Evolutionary conservation across 306 rosid genomes (phyloP), one percentile per base, ranked within the genome.

Genomic region (Vicia sativa): DNA sequence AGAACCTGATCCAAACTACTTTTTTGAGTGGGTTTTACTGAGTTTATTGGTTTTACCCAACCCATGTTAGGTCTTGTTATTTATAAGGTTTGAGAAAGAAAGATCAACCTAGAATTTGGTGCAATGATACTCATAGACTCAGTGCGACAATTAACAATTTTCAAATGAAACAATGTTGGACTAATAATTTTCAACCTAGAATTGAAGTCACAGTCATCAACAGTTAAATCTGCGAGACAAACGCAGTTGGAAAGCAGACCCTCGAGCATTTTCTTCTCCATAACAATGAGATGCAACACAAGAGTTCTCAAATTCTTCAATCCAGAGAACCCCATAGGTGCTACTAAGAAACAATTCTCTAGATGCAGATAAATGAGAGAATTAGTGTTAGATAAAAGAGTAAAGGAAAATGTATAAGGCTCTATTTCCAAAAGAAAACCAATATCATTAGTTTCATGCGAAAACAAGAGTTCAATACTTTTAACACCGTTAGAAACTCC

Each of bases 251-350:
- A 43, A 43, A 13, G 7, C 18, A 43, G 0, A 43, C 16, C 49
- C 7, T 5, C 2, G n/a, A 43, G 9, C 2, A 43, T 3, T 4
- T 43, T 14, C 7, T 12, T n/a, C 49, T 13, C 15, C 49, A 43
- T 9, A 43, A 7, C 16, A 43, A 43, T 7, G 1, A 3, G 16
- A 43, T n/a, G 49, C 18, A 43, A 43, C 0, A 43, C 16, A 43
- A 43, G 49, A 13, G 49, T 43, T 43, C 49, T 43, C 49, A 43
- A 43, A 43, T 43, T 43, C 49, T 43, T 43, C 49, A 43, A 43
- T 5, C 49, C 18, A 5, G 49, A 43, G 9, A 43, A 43, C 1
- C 15, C 18, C 7, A 4, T 43, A n/a, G 49, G 49, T 43, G 49
- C 49, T 43, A 2, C 49, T 43, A 43, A 0, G 7, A 43, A 14